A percentile compares a stretch with the other conserved stretches of the same genome.
Conservation (phyloP, 345 rosid genomes). For the Microcos paniculata region DNA sequence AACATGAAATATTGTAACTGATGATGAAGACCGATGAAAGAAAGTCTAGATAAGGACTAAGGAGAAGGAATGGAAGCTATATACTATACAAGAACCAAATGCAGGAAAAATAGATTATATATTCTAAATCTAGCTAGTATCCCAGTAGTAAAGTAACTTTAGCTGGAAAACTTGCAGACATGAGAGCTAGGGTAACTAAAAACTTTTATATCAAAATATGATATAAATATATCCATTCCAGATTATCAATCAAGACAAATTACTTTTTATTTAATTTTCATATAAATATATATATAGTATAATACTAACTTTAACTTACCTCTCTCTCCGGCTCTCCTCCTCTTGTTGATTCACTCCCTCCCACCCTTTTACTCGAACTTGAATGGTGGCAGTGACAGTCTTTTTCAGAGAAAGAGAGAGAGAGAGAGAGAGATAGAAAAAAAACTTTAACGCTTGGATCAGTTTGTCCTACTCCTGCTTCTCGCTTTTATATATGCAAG, state of each 20-base stretch:
- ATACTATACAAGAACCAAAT: too few relatives aligned
- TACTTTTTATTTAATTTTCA: not conserved
- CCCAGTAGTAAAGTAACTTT: slow-evolving; percentile 3
- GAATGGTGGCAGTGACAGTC: slow-evolving; percentile 23
- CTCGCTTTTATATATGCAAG: slow-evolving; percentile 23
- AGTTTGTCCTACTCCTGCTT: slow-evolving; percentile 24
- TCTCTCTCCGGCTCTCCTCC: slow-evolving; percentile 10
- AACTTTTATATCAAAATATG: too few relatives aligned
- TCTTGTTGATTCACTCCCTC: slow-evolving; percentile 7
- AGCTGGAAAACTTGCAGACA: not conserved
- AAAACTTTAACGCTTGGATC: slow-evolving; percentile 18
- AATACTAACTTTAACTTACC: slow-evolving; percentile 18
- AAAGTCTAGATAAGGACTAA: too few relatives aligned
- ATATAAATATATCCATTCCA: too few relatives aligned
- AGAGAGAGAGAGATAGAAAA: not conserved
- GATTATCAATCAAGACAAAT: slow-evolving; percentile 23
- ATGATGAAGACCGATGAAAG: too few relatives aligned
- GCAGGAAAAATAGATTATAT: too few relatives aligned
- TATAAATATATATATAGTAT: not conserved
- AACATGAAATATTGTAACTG: too few relatives aligned
- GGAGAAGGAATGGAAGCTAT: too few relatives aligned
- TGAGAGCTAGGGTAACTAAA: slow-evolving; percentile 12
- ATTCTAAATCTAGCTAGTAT: too few relatives aligned
- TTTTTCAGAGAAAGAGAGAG: not conserved
- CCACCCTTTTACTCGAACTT: slow-evolving; percentile 3